Evolutionary conservation across 2,329 filamentous ascomycete species (phyloP).

Genomic region (Colletotrichum siamense): DNA sequence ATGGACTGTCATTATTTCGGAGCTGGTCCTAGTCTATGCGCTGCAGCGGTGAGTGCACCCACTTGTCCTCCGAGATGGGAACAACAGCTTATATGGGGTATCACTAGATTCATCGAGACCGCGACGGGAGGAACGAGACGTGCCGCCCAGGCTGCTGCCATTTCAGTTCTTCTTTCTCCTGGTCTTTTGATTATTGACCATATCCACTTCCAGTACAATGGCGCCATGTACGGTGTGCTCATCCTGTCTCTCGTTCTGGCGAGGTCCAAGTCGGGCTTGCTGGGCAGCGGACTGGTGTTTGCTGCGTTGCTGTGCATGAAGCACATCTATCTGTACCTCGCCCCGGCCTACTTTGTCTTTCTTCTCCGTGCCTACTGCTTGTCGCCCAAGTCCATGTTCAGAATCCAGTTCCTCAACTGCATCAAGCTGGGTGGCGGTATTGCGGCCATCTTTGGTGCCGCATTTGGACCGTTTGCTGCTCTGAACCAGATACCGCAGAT

Average conservation of each 20-base stretch:
- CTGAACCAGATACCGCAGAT: conserved; percentile 87
- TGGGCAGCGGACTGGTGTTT: conserved; percentile 83
- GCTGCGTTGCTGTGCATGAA: conserved; percentile 90
- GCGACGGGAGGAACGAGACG: conserved; percentile 69
- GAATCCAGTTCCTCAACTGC: conserved; percentile 78
- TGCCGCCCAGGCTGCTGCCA: conserved; percentile 82
- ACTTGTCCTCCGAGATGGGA: neutral
- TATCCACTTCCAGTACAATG: conserved; percentile 99
- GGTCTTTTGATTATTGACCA: conserved; percentile 97
- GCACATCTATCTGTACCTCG: conserved; percentile 97
- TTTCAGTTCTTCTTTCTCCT: conserved; percentile 90
- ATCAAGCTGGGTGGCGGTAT: conserved; percentile 83
- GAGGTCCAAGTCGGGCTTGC: conserved; percentile 74
- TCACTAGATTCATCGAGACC: conserved; percentile 73
- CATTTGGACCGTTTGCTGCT: conserved; percentile 87
- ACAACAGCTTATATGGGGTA: neutral
- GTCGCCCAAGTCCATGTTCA: conserved; percentile 76
- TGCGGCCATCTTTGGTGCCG: conserved; percentile 72
- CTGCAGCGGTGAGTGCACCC: conserved; percentile 67
- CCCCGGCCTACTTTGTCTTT: conserved; percentile 94
- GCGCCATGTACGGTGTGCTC: conserved; percentile 90
- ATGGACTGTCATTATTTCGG: conserved; percentile 83
- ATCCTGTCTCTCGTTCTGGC: conserved; percentile 86
- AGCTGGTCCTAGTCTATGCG: conserved; percentile 83
- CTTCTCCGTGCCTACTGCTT: conserved; percentile 90